Conservation (phyloP, 345 rosid species). For the Sisymbrium irio region DNA sequence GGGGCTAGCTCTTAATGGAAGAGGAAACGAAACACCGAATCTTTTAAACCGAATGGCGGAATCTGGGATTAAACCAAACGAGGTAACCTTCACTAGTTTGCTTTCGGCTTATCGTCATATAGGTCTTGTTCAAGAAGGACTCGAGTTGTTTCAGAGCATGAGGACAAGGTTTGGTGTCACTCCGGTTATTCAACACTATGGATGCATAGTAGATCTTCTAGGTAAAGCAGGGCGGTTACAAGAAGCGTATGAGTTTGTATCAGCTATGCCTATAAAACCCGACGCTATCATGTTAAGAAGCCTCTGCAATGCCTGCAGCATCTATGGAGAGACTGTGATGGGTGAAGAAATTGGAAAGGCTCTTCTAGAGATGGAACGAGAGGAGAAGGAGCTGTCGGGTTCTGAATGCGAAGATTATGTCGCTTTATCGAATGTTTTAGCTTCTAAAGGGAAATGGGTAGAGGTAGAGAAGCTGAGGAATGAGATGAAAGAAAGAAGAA, state of each 20-base stretch:
- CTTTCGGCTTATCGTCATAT: constrained; percentile 58
- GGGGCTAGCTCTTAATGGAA: constrained; percentile 63
- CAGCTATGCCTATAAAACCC: constrained; percentile 44
- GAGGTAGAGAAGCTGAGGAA: constrained; percentile 49
- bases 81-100: constrained; percentile 58
- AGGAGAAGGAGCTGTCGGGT: not conserved
- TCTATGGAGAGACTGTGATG: constrained; percentile 49
- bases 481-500: constrained; percentile 30
- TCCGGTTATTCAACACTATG: constrained; percentile 44
- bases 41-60: constrained; percentile 44
- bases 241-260: constrained; percentile 48
- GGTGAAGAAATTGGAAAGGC: constrained; percentile 50
- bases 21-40: constrained; percentile 44
- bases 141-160: constrained; percentile 48
- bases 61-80: constrained; percentile 48
- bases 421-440: constrained; percentile 58
- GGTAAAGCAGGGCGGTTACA: constrained; percentile 51
- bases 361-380: constrained; percentile 36
- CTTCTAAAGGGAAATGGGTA: constrained; percentile 51
- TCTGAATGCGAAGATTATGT: constrained; percentile 46
- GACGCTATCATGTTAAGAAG: constrained; percentile 52
- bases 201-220: constrained; percentile 55
- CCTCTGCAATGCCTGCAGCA: constrained; percentile 44
- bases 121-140: constrained; percentile 53
- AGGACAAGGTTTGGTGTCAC: constrained; percentile 33